phyloP scores from a whole-genome alignment of 1,284 basidiomycete genomes.

The Naganishia sp. region DNA sequence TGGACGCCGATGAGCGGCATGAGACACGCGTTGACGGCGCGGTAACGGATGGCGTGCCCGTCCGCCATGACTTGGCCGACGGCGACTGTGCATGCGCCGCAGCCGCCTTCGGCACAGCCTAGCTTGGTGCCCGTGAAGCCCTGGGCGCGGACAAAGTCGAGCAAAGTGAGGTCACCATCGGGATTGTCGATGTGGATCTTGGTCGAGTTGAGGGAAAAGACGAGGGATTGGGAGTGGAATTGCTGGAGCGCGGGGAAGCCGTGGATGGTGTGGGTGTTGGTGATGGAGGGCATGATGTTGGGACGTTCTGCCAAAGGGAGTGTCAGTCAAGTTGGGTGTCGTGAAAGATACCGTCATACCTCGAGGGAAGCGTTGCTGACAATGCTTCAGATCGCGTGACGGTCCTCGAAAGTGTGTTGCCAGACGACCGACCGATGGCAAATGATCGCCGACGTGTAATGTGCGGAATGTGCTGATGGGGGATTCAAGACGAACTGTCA shows the following conservation, averaged over 20 bases:
- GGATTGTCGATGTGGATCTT: slow-evolving; percentile 37
- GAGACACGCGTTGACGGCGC: slow-evolving; percentile 51
- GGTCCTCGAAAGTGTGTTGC: neutral
- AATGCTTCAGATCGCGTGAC: too few relatives aligned
- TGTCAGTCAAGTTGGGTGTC: neutral
- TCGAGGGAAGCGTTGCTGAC: too few relatives aligned
- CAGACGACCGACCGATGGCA: neutral
- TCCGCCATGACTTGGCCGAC: slow-evolving; percentile 32
- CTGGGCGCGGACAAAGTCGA: slow-evolving; percentile 49
- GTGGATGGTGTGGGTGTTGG: slow-evolving; percentile 11
- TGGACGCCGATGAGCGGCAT: slow-evolving; percentile 49
- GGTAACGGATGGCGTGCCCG: slow-evolving; percentile 37
- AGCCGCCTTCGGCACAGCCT: slow-evolving; percentile 52
- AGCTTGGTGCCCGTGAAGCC: slow-evolving; percentile 52
- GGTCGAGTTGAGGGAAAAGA: slow-evolving; percentile 39
- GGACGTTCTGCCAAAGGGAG: neutral
- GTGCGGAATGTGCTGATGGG: too few relatives aligned
- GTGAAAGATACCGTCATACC: neutral
- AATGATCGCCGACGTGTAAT: too few relatives aligned
- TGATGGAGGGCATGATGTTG: slow-evolving; percentile 8
- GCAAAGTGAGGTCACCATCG: slow-evolving; percentile 44
- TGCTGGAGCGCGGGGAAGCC: slow-evolving; percentile 30
- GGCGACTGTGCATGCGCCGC: slow-evolving; percentile 51
- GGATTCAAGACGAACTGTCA: too few relatives aligned
- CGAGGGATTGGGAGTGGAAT: slow-evolving; percentile 37